These are phyloP conservation scores for Pseudozyma hubeiensis DNA, from an alignment of 1,284 basidiomycete species.

Conservation along the genomic window DNA sequence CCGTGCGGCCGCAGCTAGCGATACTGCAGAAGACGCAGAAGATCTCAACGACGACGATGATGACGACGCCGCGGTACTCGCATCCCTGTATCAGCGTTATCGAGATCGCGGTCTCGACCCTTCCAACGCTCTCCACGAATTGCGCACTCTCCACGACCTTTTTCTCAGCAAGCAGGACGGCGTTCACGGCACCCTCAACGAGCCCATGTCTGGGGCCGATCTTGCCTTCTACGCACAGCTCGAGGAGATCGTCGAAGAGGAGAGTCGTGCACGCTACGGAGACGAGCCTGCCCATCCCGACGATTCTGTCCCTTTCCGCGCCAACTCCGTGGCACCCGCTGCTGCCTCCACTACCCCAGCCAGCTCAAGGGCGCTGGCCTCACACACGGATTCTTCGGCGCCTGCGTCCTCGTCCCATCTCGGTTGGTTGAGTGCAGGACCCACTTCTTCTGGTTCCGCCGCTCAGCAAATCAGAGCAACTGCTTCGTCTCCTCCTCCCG, in stretches of 20 bases:
- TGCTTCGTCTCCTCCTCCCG: slow-evolving; percentile 8
- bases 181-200: slow-evolving; percentile 28
- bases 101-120: slow-evolving; percentile 57
- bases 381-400: slow-evolving; percentile 8
- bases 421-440: slow-evolving; percentile 49
- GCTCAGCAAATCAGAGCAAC: slow-evolving; percentile 6
- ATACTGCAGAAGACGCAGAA: slow-evolving; percentile 20
- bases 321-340: background rate
- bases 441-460: slow-evolving; percentile 6
- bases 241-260: slow-evolving; percentile 59
- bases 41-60: slow-evolving; percentile 32
- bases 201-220: slow-evolving; percentile 52
- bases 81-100: slow-evolving; percentile 55
- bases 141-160: slow-evolving; percentile 58
- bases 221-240: slow-evolving; percentile 56
- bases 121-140: slow-evolving; percentile 56
- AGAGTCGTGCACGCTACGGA: slow-evolving; percentile 47
- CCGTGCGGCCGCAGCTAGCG: slow-evolving; percentile 4
- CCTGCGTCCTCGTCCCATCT: slow-evolving; percentile 24
- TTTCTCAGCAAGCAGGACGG: slow-evolving; percentile 58
- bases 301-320: background rate
- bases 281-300: slow-evolving; percentile 23
- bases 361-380: slow-evolving; percentile 1
- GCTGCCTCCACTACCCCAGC: slow-evolving; percentile 8
- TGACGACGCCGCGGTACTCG: slow-evolving; percentile 47